Base-by-base conservation (phyloP, 2,329 filamentous ascomycete species). In the Pseudonectria buxi region DNA sequence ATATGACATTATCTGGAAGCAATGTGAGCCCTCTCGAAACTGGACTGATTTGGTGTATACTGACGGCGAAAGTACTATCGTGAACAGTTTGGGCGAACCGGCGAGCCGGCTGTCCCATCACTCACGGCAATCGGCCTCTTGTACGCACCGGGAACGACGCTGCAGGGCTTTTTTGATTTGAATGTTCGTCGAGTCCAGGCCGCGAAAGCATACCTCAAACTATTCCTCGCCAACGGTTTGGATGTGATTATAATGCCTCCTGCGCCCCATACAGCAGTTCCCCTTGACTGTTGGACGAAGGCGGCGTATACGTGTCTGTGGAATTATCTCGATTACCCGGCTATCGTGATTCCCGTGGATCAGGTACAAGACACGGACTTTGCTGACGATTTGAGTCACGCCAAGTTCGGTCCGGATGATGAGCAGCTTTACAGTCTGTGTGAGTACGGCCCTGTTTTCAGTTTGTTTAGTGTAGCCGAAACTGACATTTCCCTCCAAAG, bases 301-400 rank as follows among this genome's bases (percentile, higher is more conserved):
- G 24, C 24, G 6, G 13, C 32, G 3, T 33, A 33, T 18, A 33
- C 32, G 7, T 14, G 32, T 13, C 25, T 33, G 24, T 33, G 32
- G 32, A 33, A 33, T 26, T 33, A 33, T 24, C 25, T 33, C 13
- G 32, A 33, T 13, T 33, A 33, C 25, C 32, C 32, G 11, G 32
- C 32, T 16, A 11, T 33, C 4, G 15, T 33, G 12, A 28, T 33
- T 16, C 32, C 32, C 7, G 32, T 33, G 12, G 32, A 27, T 24
- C 12, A 14, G 24, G 32, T 33, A 13, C 13, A 13, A 9, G 32
- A 33, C 6, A 25, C 32, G 11, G 32, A 33, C 14, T 2, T 27
- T 7, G 32, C 13, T 15, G 32, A 33, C 27, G 6, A 27, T 24
- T n/a, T 27, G 12, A 28, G 32, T 24, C 26, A 33, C 15, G 32